phyloP scores from a whole-genome alignment of 2,329 filamentous ascomycete genomes.

The Rugonectria rugulosa region DNA sequence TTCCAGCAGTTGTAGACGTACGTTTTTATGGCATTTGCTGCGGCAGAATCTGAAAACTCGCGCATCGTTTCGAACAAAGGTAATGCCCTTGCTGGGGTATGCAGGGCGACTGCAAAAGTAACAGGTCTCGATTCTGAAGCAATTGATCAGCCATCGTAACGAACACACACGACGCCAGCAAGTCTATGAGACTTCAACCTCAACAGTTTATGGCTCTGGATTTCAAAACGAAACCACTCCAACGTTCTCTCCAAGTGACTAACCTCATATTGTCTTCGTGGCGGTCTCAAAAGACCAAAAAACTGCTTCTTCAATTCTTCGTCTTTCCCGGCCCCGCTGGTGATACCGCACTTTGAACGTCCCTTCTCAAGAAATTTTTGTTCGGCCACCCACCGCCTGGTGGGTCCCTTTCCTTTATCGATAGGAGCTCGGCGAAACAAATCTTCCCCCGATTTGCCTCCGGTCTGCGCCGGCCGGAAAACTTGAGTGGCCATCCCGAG shows the following conservation, averaged over 20 bases:
- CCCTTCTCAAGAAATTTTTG: constrained; percentile 37
- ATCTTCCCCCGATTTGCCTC: constrained; percentile 17
- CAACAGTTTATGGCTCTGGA: no score
- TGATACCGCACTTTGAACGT: constrained; percentile 31
- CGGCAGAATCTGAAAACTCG: constrained; percentile 67
- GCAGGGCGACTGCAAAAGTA: constrained; percentile 58
- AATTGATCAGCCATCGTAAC: constrained; percentile 24
- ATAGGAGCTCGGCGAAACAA: constrained; percentile 36
- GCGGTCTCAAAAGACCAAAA: constrained; percentile 38
- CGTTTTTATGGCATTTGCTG: constrained; percentile 68
- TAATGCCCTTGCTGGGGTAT: constrained; percentile 64
- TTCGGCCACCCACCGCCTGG: constrained; percentile 22
- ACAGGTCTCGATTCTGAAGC: constrained; percentile 52
- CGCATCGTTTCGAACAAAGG: constrained; percentile 59
- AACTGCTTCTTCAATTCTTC: constrained; percentile 33
- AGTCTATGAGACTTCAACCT: no score
- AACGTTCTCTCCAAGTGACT: constrained; percentile 11
- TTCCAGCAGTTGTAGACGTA: constrained; percentile 38
- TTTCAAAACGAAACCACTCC: no score
- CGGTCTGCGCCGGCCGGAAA: constrained; percentile 41
- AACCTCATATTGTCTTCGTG: constrained; percentile 38
- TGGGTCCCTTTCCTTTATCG: constrained; percentile 29
- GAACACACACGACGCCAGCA: constrained; percentile 9
- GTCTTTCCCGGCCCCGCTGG: constrained; percentile 35
- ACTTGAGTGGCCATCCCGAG: constrained; percentile 30